These are phyloP conservation scores for Myxozyma monticola DNA, from an alignment of 805 yeast species.

Conservation along the genomic window DNA sequence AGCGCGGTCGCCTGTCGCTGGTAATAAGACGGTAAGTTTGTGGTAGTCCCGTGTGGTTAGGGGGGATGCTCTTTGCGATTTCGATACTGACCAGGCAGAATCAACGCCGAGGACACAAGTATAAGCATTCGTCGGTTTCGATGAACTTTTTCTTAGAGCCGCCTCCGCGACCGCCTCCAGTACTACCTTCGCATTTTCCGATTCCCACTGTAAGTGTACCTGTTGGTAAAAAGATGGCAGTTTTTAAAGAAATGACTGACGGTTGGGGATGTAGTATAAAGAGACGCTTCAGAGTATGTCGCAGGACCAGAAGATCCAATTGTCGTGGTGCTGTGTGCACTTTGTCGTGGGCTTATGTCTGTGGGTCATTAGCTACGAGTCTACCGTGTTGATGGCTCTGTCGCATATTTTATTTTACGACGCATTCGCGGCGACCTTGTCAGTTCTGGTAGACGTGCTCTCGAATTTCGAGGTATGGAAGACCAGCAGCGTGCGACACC, in stretches of 20 bases:
- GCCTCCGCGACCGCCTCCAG: constrained; percentile 62
- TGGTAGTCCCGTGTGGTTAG: neutral
- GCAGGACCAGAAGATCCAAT: constrained; percentile 55
- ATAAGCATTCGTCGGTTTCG: constrained; percentile 93
- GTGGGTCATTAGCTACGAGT: constrained; percentile 59
- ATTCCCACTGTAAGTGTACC: constrained; percentile 57
- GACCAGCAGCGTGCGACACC: constrained; percentile 74
- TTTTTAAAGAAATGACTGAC: neutral
- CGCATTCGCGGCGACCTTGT: constrained; percentile 69
- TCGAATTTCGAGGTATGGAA: constrained; percentile 94
- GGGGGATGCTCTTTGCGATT: neutral
- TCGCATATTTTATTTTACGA: constrained; percentile 89
- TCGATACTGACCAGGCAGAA: constrained; percentile 10
- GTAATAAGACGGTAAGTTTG: constrained; percentile 22
- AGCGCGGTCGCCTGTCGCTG: constrained; percentile 53
- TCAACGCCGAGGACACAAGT: constrained; percentile 86
- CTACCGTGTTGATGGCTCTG: constrained; percentile 65
- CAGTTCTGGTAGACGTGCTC: constrained; percentile 73
- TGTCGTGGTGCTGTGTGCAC: constrained; percentile 63
- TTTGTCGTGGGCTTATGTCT: constrained; percentile 53
- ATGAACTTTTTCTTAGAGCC: constrained; percentile 96
- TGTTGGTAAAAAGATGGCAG: no score
- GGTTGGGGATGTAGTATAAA: constrained; percentile 34
- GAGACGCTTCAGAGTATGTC: constrained; percentile 67
- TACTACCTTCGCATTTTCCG: constrained; percentile 64